Conservation (phyloP, 371 early-diverging fungal genomes). For the Rhizopus arrhizus region DNA sequence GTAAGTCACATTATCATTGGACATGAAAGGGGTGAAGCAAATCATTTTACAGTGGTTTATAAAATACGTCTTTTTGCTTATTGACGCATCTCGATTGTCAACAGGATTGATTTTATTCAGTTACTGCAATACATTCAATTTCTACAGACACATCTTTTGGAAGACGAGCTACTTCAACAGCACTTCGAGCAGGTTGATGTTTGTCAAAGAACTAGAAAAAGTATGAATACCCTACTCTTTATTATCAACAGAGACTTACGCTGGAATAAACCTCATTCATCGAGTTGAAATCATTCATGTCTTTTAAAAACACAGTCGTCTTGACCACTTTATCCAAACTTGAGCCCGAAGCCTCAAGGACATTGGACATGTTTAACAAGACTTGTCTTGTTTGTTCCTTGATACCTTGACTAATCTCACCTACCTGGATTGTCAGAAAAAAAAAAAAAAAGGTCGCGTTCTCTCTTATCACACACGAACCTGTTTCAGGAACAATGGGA, state of each 20-base stretch:
- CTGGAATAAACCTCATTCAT: slow-evolving; percentile 2
- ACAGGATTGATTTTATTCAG: slow-evolving; percentile 23
- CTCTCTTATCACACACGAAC: slow-evolving; percentile 8
- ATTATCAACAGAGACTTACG: background rate
- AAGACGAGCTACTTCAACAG: slow-evolving; percentile 81
- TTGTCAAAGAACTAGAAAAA: slow-evolving; percentile 50
- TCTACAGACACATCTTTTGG: slow-evolving; percentile 79
- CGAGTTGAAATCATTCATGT: background rate
- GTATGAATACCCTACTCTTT: background rate
- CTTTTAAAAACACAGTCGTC: slow-evolving; percentile 82
- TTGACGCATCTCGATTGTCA: background rate
- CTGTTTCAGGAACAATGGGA: slow-evolving; percentile 51
- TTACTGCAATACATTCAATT: slow-evolving; percentile 26
- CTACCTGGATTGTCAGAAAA: slow-evolving; percentile 8
- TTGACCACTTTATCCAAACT: slow-evolving; percentile 76
- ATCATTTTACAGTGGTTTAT: no score
- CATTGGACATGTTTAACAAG: slow-evolving; percentile 69
- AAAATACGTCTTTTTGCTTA: slow-evolving; percentile 20
- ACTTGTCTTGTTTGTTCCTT: slow-evolving; percentile 63
- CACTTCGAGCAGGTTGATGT: slow-evolving; percentile 78
- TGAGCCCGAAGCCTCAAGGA: slow-evolving; percentile 73
- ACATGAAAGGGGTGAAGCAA: no score
- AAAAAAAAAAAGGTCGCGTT: background rate
- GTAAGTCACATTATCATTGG: background rate
- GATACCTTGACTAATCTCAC: slow-evolving; percentile 44